Percentiles rank a stretch among this genome's conserved stretches.
Evolutionary conservation across 305 asterid species (phyloP).

Genomic region (Fraxinus sp.): DNA sequence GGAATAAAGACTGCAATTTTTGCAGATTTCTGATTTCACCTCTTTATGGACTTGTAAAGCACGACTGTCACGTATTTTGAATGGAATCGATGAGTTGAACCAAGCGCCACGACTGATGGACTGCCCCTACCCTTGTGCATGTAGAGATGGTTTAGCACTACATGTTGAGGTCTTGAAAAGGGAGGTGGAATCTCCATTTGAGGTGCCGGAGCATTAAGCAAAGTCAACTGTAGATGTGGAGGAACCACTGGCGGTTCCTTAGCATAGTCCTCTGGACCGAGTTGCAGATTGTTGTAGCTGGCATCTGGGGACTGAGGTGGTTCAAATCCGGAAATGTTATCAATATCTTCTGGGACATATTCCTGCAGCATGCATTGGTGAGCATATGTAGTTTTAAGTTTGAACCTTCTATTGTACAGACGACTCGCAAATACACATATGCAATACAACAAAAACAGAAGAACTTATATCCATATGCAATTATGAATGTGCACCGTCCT

Average conservation of each 20-base stretch:
- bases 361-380: conserved; percentile 33
- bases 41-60: conserved; percentile 43
- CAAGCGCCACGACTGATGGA: conserved; percentile 45
- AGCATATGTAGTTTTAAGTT: neutral
- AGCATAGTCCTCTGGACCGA: conserved; percentile 39
- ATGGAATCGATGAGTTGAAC: conserved; percentile 46
- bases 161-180: conserved; percentile 45
- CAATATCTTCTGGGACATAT: conserved; percentile 39
- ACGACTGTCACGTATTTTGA: conserved; percentile 49
- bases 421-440: neutral
- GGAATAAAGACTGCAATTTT: neutral
- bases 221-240: conserved; percentile 41
- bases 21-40: conserved; percentile 17
- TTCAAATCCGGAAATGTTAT: conserved; percentile 34
- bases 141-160: conserved; percentile 48
- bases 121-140: conserved; percentile 35
- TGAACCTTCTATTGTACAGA: neutral
- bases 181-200: conserved; percentile 26
- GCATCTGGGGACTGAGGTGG: conserved; percentile 49
- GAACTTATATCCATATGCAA: neutral
- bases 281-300: conserved; percentile 39
- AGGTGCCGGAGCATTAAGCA: conserved; percentile 33
- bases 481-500: neutral
- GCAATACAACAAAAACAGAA: neutral
- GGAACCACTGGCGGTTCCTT: conserved; percentile 47